phyloP scores from a whole-genome alignment of 164 flowering plant species.

The Annona cherimola region DNA sequence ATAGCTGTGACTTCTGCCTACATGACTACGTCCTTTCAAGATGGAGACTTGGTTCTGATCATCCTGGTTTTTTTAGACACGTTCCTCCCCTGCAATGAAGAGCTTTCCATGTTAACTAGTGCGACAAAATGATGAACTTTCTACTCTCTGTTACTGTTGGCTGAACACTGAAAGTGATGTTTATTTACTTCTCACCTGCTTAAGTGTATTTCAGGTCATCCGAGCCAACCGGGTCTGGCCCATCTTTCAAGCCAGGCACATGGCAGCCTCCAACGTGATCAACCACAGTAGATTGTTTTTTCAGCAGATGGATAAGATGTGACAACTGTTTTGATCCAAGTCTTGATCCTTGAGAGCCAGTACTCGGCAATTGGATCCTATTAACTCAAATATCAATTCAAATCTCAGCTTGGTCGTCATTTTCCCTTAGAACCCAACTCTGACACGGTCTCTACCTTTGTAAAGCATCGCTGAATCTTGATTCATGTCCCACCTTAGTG shows the following conservation, averaged over 20 bases:
- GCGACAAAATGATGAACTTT: neutral
- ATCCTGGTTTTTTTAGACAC: neutral
- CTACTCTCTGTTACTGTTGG: neutral
- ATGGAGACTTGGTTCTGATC: neutral
- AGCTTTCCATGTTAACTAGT: neutral
- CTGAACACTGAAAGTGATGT: constrained; percentile 1
- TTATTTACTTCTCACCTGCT: neutral
- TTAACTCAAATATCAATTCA: neutral
- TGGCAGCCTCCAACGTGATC: constrained; percentile 57
- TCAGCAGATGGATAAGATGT: neutral
- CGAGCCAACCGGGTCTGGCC: constrained; percentile 82
- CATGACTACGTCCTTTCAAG: neutral
- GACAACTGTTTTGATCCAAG: neutral
- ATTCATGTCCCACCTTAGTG: too few relatives aligned
- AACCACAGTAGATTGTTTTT: neutral
- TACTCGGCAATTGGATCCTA: neutral
- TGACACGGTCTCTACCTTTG: too few relatives aligned
- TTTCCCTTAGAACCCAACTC: too few relatives aligned
- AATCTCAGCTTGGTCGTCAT: too few relatives aligned
- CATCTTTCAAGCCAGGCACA: constrained; percentile 62
- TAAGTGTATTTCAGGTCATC: constrained; percentile 47
- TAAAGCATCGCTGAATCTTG: too few relatives aligned
- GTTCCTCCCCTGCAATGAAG: neutral
- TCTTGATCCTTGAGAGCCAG: neutral
- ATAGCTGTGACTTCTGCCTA: neutral